Evolutionary conservation across 2,329 filamentous ascomycete genomes (phyloP).

Genomic region (Aureobasidium sp.): DNA sequence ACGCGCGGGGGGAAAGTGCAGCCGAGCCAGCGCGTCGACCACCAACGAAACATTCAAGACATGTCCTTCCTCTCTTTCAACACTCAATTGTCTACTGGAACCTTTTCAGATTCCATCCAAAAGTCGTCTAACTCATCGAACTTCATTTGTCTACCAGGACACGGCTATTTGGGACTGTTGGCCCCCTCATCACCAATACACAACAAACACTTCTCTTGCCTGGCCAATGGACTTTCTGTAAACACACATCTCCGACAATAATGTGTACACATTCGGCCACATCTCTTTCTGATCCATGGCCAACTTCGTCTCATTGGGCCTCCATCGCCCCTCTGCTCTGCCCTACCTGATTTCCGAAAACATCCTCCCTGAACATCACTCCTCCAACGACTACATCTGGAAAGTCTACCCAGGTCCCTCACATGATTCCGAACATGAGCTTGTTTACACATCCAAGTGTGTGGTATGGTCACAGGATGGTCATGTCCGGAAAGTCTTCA

Average conservation of each 20-base stretch:
- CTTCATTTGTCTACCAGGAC: background rate
- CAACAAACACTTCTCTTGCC: background rate
- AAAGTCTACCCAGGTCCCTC: constrained; percentile 49
- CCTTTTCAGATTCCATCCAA: background rate
- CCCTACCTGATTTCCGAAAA: constrained; percentile 76
- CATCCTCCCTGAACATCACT: constrained; percentile 62
- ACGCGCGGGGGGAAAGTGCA: constrained; percentile 7
- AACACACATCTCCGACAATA: background rate
- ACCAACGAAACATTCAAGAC: background rate
- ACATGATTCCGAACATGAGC: constrained; percentile 62
- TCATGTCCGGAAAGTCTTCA: constrained; percentile 77
- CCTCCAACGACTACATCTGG: constrained; percentile 67
- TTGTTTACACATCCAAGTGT: constrained; percentile 65
- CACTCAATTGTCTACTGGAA: background rate
- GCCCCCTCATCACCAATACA: background rate
- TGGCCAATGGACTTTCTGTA: constrained; percentile 2
- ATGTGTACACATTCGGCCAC: background rate
- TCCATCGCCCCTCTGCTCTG: constrained; percentile 81
- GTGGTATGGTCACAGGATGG: constrained; percentile 88
- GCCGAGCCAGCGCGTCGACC: constrained; percentile 4
- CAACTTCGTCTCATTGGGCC: constrained; percentile 78
- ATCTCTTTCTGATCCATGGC: constrained; percentile 57
- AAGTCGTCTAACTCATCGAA: too few relatives aligned
- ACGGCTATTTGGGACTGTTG: background rate
- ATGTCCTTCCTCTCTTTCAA: background rate